Evolutionary conservation across 1,284 basidiomycete species (phyloP).

Genomic region (Cryptococcus deneoformans): DNA sequence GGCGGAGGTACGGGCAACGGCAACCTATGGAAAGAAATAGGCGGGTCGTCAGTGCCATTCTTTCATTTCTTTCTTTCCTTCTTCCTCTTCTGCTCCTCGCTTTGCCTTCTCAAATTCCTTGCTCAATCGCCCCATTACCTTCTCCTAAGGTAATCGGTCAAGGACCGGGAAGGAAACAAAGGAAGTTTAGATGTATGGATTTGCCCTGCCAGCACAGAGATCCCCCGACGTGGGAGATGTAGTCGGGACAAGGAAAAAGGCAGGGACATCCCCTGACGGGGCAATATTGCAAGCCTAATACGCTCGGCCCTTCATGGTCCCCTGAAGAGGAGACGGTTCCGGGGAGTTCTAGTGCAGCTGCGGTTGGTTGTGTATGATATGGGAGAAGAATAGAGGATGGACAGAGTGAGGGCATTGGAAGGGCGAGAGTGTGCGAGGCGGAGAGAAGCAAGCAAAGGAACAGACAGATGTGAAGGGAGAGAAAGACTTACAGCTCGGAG

Average conservation of each 20-base stretch:
- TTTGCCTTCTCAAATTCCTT: no score
- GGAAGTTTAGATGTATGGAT: background rate
- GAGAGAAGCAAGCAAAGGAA: background rate
- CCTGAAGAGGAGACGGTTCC: conserved; percentile 14
- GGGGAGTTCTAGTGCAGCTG: conserved; percentile 44
- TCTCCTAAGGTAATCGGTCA: background rate
- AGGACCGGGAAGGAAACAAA: conserved; percentile 2
- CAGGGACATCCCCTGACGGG: conserved; percentile 9
- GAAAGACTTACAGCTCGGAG: conserved; percentile 67
- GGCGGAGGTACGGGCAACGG: conserved; percentile 76
- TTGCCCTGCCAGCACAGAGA: conserved; percentile 21
- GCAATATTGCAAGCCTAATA: conserved; percentile 40
- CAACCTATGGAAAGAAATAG: conserved; percentile 56
- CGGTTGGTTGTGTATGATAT: conserved; percentile 5
- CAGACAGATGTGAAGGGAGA: conserved; percentile 3
- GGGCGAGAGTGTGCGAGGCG: conserved; percentile 15
- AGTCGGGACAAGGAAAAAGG: conserved; percentile 16
- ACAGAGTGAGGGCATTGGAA: conserved; percentile 3
- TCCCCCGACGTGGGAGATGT: conserved; percentile 6
- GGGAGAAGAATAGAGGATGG: background rate
- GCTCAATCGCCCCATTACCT: no score
- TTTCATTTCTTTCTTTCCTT: background rate
- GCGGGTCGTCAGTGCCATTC: conserved; percentile 6
- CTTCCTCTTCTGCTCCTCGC: background rate
- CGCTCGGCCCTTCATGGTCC: conserved; percentile 42